Evolutionary conservation across 2,329 filamentous ascomycete species (phyloP).

Genomic region (Neurospora sp.): DNA sequence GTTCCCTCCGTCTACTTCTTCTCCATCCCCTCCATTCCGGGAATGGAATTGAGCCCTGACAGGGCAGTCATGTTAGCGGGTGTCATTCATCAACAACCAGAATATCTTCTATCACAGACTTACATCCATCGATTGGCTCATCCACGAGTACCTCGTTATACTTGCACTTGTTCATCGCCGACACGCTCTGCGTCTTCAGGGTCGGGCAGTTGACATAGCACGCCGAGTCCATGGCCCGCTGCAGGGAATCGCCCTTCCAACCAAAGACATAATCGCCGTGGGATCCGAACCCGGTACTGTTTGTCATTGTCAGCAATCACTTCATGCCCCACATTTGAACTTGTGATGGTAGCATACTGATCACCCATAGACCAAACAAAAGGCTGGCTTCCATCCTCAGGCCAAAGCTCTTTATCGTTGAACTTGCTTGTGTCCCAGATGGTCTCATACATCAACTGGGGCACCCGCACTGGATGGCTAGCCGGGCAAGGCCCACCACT

Average conservation of each 20-base stretch:
- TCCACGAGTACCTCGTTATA: slow-evolving; percentile 6
- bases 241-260: slow-evolving; percentile 14
- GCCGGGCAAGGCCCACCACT: slow-evolving; percentile 21
- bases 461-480: slow-evolving; percentile 24
- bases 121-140: slow-evolving; percentile 11
- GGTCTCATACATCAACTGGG: slow-evolving; percentile 27
- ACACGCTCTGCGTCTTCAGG: slow-evolving; percentile 15
- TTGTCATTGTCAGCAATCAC: background rate
- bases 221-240: slow-evolving; percentile 15
- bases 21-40: background rate
- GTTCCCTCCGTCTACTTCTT: background rate
- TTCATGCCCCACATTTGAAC: background rate
- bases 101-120: background rate
- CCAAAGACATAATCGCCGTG: slow-evolving; percentile 17
- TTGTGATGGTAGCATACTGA: slow-evolving; percentile 2
- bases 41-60: background rate
- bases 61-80: background rate
- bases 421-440: slow-evolving; percentile 18
- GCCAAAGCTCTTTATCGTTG: slow-evolving; percentile 14
- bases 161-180: slow-evolving; percentile 14
- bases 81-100: background rate
- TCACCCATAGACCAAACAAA: slow-evolving; percentile 16
- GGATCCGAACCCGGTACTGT: slow-evolving; percentile 12
- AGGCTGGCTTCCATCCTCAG: slow-evolving; percentile 12
- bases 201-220: slow-evolving; percentile 19